Evolutionary conservation across 176 grass and related monocot species (phyloP).

Genomic region (Oryza coarctata): DNA sequence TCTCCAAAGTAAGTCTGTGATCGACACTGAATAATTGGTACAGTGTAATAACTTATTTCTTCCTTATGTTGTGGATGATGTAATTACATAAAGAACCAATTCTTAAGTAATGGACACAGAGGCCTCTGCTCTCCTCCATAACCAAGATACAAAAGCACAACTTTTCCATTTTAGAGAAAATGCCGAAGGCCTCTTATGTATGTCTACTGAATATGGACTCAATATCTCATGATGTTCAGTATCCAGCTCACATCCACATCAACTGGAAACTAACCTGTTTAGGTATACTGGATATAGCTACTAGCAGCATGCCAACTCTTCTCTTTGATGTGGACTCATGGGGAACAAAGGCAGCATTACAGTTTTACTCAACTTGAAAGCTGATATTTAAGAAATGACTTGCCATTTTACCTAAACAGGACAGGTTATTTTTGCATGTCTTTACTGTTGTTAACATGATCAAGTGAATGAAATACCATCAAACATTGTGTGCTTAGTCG

Average conservation of each 20-base stretch:
- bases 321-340: not conserved
- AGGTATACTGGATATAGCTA: constrained; percentile 8
- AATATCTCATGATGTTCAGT: not conserved
- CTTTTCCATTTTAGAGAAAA: not conserved
- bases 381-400: not conserved
- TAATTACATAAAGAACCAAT: constrained; percentile 6
- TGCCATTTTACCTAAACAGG: not conserved
- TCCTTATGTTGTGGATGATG: not conserved
- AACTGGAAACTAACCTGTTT: not conserved
- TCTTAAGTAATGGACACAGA: not conserved
- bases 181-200: not conserved
- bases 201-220: not conserved
- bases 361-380: constrained; percentile 12
- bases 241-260: not conserved
- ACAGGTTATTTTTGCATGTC: not conserved
- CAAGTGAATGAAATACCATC: not conserved
- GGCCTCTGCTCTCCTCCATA: not conserved
- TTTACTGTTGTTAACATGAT: not conserved
- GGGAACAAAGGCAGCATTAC: not conserved
- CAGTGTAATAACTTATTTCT: constrained; percentile 7
- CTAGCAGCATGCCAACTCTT: not conserved
- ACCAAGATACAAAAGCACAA: constrained; percentile 1
- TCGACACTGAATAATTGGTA: constrained; percentile 1
- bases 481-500: not conserved
- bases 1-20: constrained; percentile 48